Evolutionary conservation across 2,329 filamentous ascomycete species (phyloP), one percentile per base, ranked within the genome.

Genomic region (Phyllosticta citrichinensis): DNA sequence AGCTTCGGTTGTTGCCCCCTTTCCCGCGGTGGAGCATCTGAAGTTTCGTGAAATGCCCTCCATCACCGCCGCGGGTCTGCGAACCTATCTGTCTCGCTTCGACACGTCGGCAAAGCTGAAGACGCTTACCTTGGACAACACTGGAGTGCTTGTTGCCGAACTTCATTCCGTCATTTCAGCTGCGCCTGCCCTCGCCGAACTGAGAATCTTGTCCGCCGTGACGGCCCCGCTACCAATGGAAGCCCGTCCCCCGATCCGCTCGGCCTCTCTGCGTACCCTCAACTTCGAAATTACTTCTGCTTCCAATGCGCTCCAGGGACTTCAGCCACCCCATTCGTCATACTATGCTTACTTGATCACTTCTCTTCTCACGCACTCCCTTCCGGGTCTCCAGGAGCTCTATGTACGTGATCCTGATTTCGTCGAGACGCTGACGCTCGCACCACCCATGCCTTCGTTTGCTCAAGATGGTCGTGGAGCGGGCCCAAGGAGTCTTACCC

Each of bases 401-500:
- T 97, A 95, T 71, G 93, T 97, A 19, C 87, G 90, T 57, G 91
- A 97, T 68, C 83, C 87, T 25, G 80, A 83, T 56, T 96, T 97
- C 70, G 86, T 91, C 1, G 90, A 96, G 66, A 81, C 87, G 11
- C 83, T 97, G 5, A 81, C 91, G 14, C 79, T 93, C 6, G 83
- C 86, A 1, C 88, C 87, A 1, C 87, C 89, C 2, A 78, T 77
- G 1, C 77, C 79, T 6, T 73, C 79, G 0, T 83, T 82, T 63
- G 79, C 77, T 22, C 66, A 62, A 12, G 74, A 76, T 63, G 71
- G 68, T 17, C n/a, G 27, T 10, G 60, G 60, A 5, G 55, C 57
- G 12, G 58, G 63, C 27, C 54, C 52, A 33, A 64, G 63, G 58
- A 64, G 62, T 20, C n/a, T 57, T 12, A 55, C 51, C 5, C 83